These are phyloP conservation scores for Solanum microdontum DNA, from an alignment of 257 asterid genomes.

Conservation along the genomic window DNA sequence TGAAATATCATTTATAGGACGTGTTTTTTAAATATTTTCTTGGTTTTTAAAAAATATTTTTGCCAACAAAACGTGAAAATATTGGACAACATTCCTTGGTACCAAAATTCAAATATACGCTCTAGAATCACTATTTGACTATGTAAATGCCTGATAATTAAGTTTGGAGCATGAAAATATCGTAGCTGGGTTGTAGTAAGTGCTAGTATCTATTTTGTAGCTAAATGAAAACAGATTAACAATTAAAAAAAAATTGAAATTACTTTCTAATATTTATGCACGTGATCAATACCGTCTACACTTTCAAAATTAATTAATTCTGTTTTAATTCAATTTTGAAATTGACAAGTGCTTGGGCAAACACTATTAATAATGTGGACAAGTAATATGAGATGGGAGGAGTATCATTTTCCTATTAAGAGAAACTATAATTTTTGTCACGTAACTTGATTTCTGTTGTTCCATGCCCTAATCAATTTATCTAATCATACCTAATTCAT, in stretches of 20 bases:
- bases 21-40: neutral
- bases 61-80: neutral
- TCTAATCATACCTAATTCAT: neutral
- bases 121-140: neutral
- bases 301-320: neutral
- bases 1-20: neutral
- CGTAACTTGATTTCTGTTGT: neutral
- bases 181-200: neutral
- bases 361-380: neutral
- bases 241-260: no score
- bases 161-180: neutral
- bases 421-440: neutral
- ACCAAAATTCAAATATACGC: neutral
- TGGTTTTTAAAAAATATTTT: neutral
- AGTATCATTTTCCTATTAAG: neutral
- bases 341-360: neutral
- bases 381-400: fast-evolving
- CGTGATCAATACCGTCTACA: neutral
- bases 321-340: neutral
- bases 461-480: neutral
- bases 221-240: neutral
- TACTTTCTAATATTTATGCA: neutral
- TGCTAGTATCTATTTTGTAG: neutral
- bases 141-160: neutral
- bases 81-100: neutral